Evolutionary conservation across 2,329 filamentous ascomycete species (phyloP), one percentile per base, ranked within the genome.

Genomic region (Sporothrix phasma): DNA sequence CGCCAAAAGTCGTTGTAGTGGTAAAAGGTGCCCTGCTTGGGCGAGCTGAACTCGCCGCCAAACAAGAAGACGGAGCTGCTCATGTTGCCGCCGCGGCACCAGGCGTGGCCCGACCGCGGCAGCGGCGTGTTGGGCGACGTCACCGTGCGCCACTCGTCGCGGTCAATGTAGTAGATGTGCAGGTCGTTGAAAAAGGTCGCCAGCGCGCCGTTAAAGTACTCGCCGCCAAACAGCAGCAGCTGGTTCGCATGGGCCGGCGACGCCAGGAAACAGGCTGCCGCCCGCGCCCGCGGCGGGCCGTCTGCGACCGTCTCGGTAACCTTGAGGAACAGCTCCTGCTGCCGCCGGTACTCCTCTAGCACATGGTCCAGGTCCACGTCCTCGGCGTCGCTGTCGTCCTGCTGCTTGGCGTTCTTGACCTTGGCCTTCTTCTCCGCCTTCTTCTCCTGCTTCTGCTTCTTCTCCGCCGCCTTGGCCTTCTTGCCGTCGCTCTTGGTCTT

Each of bases 1-100:
- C 88, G 83, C 93, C 94, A 99, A 74, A 99, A 97, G 77, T 97
- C 94, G 72, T 96, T 96, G 78, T 99, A 99, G 76, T 99, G 94
- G 75, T 99, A 97, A 72, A 99, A 99, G 0, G 93, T 97, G 3
- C 94, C 94, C 76, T 97, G 94, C 74, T 97, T 97, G 2, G 94
- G 94, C 31, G 88, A 93, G 65, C 90, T 95, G 75, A 99, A 99
- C 76, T 99, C 94, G 66, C 93, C 94, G 68, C 94, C 94, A 72
- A 97, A 97, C 17, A 99, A 78, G 74, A 96, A 99, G 61, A 97
- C 84, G 39, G 89, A 86, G 67, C 88, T 89, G 17, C 88, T 84
- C 66, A 80, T 80, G 75, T 97, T 96, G 56, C 89, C 90, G 64
- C 90, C 92, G 65, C 92, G 84, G 71, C 90, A 95, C 91, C 92